Percentiles rank a stretch among this genome's conserved stretches.
These are phyloP conservation scores for Phytophthora ohioensis DNA, from an alignment of 352 stramenopile species.

Conservation along the genomic window DNA sequence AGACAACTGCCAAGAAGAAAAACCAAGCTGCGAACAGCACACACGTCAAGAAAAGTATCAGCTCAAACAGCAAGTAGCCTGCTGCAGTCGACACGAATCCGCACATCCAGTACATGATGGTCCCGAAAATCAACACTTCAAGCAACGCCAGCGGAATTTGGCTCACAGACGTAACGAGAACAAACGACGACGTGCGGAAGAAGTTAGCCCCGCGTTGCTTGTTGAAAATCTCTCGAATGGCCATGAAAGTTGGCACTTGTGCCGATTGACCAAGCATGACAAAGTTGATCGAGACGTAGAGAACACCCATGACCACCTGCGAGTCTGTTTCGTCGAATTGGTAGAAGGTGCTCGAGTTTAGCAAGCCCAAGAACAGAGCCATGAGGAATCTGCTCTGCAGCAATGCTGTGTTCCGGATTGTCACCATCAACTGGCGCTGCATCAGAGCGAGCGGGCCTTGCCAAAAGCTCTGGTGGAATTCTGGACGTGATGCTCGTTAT, in stretches of 20 bases:
- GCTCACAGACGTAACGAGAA: not conserved
- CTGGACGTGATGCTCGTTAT: not conserved
- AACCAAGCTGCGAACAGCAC: too few relatives aligned
- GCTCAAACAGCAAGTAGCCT: slow-evolving; percentile 51
- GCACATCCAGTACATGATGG: slow-evolving; percentile 79
- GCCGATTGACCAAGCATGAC: not conserved
- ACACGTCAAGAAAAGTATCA: slow-evolving; percentile 53
- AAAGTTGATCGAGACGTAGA: not conserved
- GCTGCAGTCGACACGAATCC: slow-evolving; percentile 39
- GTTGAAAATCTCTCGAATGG: not conserved
- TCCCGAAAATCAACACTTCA: slow-evolving; percentile 55
- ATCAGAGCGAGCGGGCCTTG: not conserved
- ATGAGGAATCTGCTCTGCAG: not conserved
- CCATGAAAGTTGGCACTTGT: not conserved
- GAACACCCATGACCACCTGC: not conserved
- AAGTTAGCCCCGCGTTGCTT: not conserved
- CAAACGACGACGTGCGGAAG: not conserved
- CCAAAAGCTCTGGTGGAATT: slow-evolving; percentile 21
- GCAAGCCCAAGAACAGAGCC: not conserved
- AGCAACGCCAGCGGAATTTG: not conserved
- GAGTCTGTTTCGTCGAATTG: not conserved
- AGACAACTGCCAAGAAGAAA: not conserved
- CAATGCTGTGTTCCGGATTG: not conserved
- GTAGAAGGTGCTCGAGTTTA: not conserved
- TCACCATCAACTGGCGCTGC: not conserved